These are phyloP conservation scores for Solanum gracilifrons DNA, from an alignment of 257 asterid genomes.

Conservation along the genomic window DNA sequence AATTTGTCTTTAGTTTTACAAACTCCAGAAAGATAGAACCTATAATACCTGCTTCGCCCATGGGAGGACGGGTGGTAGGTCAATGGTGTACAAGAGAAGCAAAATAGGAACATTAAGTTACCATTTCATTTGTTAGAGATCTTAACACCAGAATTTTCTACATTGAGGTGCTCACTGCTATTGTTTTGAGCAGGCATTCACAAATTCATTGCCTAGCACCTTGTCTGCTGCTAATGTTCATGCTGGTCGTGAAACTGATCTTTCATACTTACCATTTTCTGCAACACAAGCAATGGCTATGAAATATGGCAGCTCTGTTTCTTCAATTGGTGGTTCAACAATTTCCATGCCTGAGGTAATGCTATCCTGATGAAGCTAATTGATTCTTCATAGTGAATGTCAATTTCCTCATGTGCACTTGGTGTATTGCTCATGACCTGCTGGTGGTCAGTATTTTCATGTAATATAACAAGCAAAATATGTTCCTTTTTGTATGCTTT, in stretches of 20 bases:
- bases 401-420: neutral
- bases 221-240: conserved; percentile 45
- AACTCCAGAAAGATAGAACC: neutral
- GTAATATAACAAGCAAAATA: neutral
- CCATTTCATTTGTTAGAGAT: neutral
- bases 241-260: conserved; percentile 61
- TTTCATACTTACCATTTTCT: conserved; percentile 49
- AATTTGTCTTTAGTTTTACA: neutral
- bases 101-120: neutral
- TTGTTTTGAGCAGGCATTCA: conserved; percentile 33
- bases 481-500: neutral
- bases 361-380: neutral
- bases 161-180: neutral
- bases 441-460: neutral
- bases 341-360: conserved; percentile 70
- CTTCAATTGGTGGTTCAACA: conserved; percentile 43
- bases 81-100: neutral
- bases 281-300: conserved; percentile 41
- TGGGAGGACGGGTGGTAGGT: neutral
- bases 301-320: conserved; percentile 44
- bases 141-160: neutral
- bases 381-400: neutral
- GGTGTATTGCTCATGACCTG: neutral
- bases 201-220: conserved; percentile 48
- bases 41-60: neutral